These are phyloP conservation scores for Limnomonas spitsbergensis DNA, from an alignment of 139 green algal species.

Conservation along the genomic window DNA sequence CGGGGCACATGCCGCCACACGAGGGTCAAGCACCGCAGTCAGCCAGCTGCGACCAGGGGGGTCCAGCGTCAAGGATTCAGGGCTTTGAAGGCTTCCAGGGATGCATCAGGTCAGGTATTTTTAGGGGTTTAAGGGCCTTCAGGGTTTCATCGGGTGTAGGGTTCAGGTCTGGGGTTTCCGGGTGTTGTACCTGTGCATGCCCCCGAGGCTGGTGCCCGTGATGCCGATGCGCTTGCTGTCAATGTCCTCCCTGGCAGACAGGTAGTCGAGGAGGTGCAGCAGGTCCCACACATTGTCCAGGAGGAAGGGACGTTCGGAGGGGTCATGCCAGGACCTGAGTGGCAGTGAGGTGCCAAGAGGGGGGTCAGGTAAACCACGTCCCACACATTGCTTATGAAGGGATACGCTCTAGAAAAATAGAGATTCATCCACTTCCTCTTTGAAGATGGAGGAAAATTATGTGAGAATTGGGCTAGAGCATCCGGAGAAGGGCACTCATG, in stretches of 20 bases:
- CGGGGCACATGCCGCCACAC: constrained; percentile 54
- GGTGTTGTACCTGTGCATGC: constrained; percentile 69
- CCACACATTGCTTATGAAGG: too few relatives aligned
- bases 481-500: too few relatives aligned
- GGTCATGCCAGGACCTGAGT: constrained; percentile 19
- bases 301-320: constrained; percentile 58
- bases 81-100: too few relatives aligned
- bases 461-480: too few relatives aligned
- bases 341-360: too few relatives aligned
- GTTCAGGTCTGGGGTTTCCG: too few relatives aligned
- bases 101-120: constrained; percentile 9
- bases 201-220: constrained; percentile 61
- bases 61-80: too few relatives aligned
- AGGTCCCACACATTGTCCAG: constrained; percentile 76
- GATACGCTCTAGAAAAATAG: too few relatives aligned
- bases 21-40: constrained; percentile 43
- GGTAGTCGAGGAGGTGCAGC: constrained; percentile 58
- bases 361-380: too few relatives aligned
- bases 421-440: too few relatives aligned
- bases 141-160: constrained; percentile 52
- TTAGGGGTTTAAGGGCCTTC: constrained; percentile 48
- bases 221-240: constrained; percentile 55
- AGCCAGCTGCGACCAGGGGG: constrained; percentile 68
- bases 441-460: too few relatives aligned
- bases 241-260: constrained; percentile 51